Evolutionary conservation across 352 stramenopile genomes (phyloP).

Genomic region (Blastocystis sp.): DNA sequence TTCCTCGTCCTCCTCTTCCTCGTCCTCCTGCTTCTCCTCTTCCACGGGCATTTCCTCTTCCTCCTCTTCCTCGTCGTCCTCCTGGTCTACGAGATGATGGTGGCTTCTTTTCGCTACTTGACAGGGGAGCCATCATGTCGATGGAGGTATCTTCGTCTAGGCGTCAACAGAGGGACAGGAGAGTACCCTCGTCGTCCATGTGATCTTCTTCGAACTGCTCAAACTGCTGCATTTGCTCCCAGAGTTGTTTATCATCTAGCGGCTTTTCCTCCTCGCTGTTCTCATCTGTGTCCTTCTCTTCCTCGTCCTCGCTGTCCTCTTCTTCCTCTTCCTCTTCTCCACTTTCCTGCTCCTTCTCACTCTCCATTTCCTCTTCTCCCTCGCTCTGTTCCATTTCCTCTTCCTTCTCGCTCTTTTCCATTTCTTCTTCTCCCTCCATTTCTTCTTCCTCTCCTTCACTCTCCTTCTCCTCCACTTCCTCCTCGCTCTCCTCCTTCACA

Average conservation of each 20-base stretch:
- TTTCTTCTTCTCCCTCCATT: not conserved
- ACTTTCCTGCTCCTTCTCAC: constrained; percentile 14
- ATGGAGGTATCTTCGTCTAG: not conserved
- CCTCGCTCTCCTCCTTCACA: not conserved
- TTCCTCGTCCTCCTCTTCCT: constrained; percentile 76
- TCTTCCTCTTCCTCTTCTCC: constrained; percentile 68
- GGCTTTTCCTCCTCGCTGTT: constrained; percentile 57
- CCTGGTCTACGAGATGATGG: constrained; percentile 6
- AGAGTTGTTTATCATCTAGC: constrained; percentile 27
- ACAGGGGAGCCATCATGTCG: not conserved
- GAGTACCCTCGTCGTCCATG: not conserved
- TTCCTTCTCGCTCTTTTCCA: not conserved
- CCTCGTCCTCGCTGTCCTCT: constrained; percentile 28
- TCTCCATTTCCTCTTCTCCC: constrained; percentile 75
- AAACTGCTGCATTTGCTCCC: constrained; percentile 40
- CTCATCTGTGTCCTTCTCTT: constrained; percentile 66
- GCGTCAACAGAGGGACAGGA: not conserved
- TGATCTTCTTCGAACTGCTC: constrained; percentile 24
- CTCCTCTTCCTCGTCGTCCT: constrained; percentile 68
- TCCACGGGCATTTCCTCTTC: constrained; percentile 34
- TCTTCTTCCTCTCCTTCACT: constrained; percentile 7
- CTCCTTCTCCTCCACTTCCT: not conserved
- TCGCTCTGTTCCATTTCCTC: constrained; percentile 2
- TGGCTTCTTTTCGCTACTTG: not conserved
- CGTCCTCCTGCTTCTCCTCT: constrained; percentile 70